Evolutionary conservation across 2,329 filamentous ascomycete genomes (phyloP).

Genomic region (Stachybotrys chartarum): DNA sequence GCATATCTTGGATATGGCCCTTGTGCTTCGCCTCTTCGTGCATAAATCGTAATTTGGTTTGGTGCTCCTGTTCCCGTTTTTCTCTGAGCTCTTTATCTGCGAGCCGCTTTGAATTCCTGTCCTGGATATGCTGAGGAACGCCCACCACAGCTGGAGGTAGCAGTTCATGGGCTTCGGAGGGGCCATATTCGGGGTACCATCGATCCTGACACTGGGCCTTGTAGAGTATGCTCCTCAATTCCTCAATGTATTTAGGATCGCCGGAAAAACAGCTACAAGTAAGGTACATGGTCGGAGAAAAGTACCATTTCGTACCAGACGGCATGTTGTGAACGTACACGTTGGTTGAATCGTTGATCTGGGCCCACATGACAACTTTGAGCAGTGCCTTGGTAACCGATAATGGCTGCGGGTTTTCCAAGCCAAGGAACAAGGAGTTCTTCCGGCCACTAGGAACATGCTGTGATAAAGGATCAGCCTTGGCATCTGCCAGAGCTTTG

Average conservation of each 20-base stretch:
- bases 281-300: conserved; percentile 5
- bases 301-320: conserved; percentile 2
- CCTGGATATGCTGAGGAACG: neutral
- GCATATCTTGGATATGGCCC: neutral
- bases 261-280: neutral
- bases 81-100: neutral
- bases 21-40: neutral
- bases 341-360: conserved; percentile 1
- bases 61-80: neutral
- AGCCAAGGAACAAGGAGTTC: conserved; percentile 5
- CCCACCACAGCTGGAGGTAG: neutral
- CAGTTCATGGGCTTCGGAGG: neutral
- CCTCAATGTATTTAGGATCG: neutral
- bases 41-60: neutral
- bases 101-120: neutral
- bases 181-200: neutral
- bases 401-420: conserved; percentile 4
- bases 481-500: neutral
- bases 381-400: conserved; percentile 1
- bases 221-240: neutral
- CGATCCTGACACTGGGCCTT: neutral
- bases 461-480: conserved; percentile 1
- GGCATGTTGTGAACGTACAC: neutral
- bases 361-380: conserved; percentile 2
- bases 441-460: neutral